phyloP scores from a whole-genome alignment of 2,329 filamentous ascomycete species.

The Endothia cerciana region DNA sequence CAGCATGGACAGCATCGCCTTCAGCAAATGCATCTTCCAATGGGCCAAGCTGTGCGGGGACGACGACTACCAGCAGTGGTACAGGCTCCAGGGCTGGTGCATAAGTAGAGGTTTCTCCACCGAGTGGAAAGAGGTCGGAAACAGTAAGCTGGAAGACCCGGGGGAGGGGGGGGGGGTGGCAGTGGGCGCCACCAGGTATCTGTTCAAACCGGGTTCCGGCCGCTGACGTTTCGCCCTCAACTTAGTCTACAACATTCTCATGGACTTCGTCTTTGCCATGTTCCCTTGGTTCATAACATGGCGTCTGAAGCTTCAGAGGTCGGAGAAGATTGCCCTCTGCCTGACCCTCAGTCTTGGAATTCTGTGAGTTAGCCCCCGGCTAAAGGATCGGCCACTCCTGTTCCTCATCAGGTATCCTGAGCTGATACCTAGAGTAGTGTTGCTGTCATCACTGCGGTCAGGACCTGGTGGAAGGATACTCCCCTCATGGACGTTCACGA shows the following conservation, averaged over 20 bases:
- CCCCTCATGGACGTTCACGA: constrained; percentile 47
- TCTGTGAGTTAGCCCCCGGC: constrained; percentile 38
- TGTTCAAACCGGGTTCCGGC: not conserved
- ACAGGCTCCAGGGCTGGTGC: constrained; percentile 49
- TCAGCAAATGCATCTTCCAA: constrained; percentile 52
- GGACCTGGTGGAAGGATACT: constrained; percentile 53
- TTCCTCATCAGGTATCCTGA: not conserved
- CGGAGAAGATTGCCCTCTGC: constrained; percentile 55
- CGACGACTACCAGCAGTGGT: constrained; percentile 49
- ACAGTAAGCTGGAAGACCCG: constrained; percentile 43
- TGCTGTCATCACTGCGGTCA: constrained; percentile 51
- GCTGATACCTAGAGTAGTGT: constrained; percentile 37
- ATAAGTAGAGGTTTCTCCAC: constrained; percentile 43
- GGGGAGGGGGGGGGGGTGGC: not conserved
- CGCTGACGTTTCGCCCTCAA: not conserved
- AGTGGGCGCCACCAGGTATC: not conserved
- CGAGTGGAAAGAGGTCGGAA: constrained; percentile 54
- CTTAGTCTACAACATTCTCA: constrained; percentile 56
- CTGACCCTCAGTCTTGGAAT: constrained; percentile 55
- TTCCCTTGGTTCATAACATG: constrained; percentile 56
- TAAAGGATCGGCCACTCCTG: not conserved
- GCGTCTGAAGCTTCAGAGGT: constrained; percentile 50
- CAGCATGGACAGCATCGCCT: constrained; percentile 53
- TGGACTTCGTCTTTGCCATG: constrained; percentile 55
- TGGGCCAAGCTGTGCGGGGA: constrained; percentile 53